Evolutionary conservation across 306 rosid genomes (phyloP).

Genomic region (Hylodesmum podocarpum): DNA sequence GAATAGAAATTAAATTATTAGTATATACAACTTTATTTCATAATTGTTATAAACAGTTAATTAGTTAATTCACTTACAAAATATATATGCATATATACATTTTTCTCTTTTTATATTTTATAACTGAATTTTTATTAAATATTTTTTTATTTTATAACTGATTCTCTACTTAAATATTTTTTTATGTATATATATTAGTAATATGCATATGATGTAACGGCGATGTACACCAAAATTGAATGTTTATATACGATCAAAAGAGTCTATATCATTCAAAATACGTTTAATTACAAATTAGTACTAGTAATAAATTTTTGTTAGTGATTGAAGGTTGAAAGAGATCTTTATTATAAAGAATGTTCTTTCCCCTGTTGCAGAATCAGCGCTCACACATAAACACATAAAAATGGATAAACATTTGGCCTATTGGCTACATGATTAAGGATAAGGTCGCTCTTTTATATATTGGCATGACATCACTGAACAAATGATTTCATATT

Average conservation of each 20-base stretch:
- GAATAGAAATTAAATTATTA: background rate
- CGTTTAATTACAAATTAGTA: background rate
- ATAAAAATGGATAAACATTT: slow-evolving; percentile 21
- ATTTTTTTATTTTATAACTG: too few species aligned
- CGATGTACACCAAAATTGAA: too few species aligned
- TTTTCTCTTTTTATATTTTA: too few species aligned
- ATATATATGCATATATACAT: too few species aligned
- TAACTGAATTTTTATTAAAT: too few species aligned
- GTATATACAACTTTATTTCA: too few species aligned
- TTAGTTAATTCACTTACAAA: too few species aligned
- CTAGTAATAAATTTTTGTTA: background rate
- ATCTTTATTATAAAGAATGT: slow-evolving; percentile 9
- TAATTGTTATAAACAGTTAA: too few species aligned
- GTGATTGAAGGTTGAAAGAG: slow-evolving; percentile 16
- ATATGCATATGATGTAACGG: too few species aligned
- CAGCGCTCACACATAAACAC: background rate
- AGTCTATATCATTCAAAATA: background rate
- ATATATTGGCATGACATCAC: slow-evolving; percentile 2
- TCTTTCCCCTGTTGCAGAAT: slow-evolving; percentile 22
- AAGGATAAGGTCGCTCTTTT: slow-evolving; percentile 28
- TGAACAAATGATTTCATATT: background rate
- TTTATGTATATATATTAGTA: too few species aligned
- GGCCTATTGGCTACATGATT: background rate
- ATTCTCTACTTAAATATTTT: too few species aligned
- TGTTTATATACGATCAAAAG: background rate